Base-by-base conservation (phyloP, 129 eudicot species). In the Helianthus annuus region DNA sequence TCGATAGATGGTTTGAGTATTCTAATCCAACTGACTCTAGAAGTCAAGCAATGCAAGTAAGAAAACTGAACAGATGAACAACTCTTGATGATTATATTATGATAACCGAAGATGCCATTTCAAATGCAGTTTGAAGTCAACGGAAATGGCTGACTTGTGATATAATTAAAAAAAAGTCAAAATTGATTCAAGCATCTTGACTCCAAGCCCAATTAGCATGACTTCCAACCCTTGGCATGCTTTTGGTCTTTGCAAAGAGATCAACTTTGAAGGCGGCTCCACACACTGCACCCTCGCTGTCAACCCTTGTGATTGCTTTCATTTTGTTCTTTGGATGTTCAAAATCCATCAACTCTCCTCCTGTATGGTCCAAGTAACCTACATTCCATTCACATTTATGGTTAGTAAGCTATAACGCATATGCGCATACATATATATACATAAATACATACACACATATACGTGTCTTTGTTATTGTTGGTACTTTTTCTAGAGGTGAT, bases 191-290 rank as follows among this genome's bases (percentile, higher is more conserved):
- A 56, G 79, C 83, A 34, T 82, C 54, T 78, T 86, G 84, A 45
- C 84, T 85, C 94, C 91, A 90, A 62, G 90, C 84, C 98, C 97
- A 93, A 70, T 93, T 90, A 48, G 96, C 87, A 58, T 82, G 85
- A 85, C 98, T 93, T 56, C 98, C 96, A 54, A 93, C 98, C 51
- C 98, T 77, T n/a, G 98, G 92, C 89, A 93, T 87, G 85, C 84
- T 81, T 58, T 83, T 79, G 66, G 45, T 32, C 66, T 61, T 61
- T 34, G 66, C 66, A 75, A 68, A 81, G 5, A 79, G 78, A 87
- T 93, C 98, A 70, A 90, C 97, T 74, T 88, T 88, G 53, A 93
- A 93, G 65, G 81, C 82, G 6, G 97, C 86, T 19, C 97, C 98
- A 72, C 98, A 87, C 90, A 93, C 80, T 42, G 66, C 81, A n/a